Base-by-base conservation (phyloP, 352 stramenopile species). In the Sclerospora graminicola region DNA sequence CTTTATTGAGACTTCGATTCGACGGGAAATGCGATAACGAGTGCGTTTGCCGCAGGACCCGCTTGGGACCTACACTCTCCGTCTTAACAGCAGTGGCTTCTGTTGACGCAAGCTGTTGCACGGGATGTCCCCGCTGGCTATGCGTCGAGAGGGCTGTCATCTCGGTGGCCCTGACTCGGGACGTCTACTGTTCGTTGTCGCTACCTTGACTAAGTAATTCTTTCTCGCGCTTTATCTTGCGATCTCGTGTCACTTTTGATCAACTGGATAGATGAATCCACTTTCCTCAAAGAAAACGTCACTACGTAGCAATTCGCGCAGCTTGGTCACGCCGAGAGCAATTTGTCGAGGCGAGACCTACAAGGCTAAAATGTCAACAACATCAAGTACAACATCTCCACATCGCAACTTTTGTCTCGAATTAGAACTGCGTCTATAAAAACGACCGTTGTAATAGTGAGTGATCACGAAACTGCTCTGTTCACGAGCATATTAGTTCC, bases 211-310 rank as follows among this genome's bases (percentile, higher is more conserved):
- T 37, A 60, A 60, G n/a, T 34, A 57, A 41, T 41, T 76, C 57
- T 26, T 59, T 47, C 32, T 71, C 63, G 54, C 58, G 52, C 8
- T 64, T 68, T 30, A 46, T 66, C 46, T 58, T 64, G 47, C 58
- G 58, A 53, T 67, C 50, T 21, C 54, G 64, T 45, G 62, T 59
- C 64, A 74, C 60, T 36, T 63, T 76, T 52, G 47, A 30, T 49
- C 20, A 40, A 47, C 15, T 16, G n/a, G n/a, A n/a, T n/a, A n/a
- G n/a, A n/a, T n/a, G n/a, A n/a, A n/a, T n/a, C n/a, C n/a, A n/a
- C 19, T 20, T 16, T 40, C 28, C 27, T 42, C n/a, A n/a, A n/a
- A n/a, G n/a, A n/a, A n/a, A n/a, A 21, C 40, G 41, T 53, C 43
- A 26, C 16, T 23, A 36, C 38, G 32, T 30, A 48, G n/a, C 28